Base-by-base conservation (phyloP, 2,329 filamentous ascomycete species). In the Biscogniauxia mediterranea region DNA sequence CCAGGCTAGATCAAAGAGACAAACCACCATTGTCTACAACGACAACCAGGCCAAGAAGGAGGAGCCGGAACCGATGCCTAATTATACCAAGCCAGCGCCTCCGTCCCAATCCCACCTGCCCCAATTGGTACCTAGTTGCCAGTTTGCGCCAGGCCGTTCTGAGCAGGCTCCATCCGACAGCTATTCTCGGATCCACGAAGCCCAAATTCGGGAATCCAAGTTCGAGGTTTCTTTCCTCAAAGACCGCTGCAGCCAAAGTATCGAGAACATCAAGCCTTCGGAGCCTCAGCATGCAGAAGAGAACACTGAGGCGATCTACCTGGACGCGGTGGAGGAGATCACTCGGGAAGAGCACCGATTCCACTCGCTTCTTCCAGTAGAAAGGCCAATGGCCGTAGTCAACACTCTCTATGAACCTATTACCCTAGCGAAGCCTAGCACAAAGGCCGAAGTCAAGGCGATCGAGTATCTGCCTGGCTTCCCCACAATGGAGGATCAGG, bases 261-360 rank as follows among this genome's bases (percentile, higher is more conserved):
- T 23, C 7, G 23, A 61, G 23, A 42, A 19, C 5, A n/a, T 13
- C 21, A 26, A 60, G 49, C 32, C 23, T 20, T 57, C 58, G 6
- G 28, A 28, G 9, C 52, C 53, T 23, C 57, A 58, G 52, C 56
- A n/a, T 26, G 25, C 61, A 32, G 69, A 77, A 32, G 76, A 80
- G 53, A 64, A 72, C 15, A 75, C 74, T n/a, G 79, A 78, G 56
- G 71, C 75, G 5, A 71, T 74, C 53, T 81, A 81, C 70, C 72
- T 80, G 63, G 80, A 82, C 65, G 79, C 79, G 11, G 70, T 81
- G 19, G 80, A 82, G 62, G 73, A 79, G 54, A 64, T 79, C n/a
- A 64, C 69, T 11, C 46, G 58, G 50, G 59, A 63, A 28, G 62
- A 62, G 28, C 23, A 38, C 19, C 52, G 69, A 32, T 61, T 64